phyloP scores from a whole-genome alignment of 2,329 filamentous ascomycete genomes.

The Ramularia collo-cygni region DNA sequence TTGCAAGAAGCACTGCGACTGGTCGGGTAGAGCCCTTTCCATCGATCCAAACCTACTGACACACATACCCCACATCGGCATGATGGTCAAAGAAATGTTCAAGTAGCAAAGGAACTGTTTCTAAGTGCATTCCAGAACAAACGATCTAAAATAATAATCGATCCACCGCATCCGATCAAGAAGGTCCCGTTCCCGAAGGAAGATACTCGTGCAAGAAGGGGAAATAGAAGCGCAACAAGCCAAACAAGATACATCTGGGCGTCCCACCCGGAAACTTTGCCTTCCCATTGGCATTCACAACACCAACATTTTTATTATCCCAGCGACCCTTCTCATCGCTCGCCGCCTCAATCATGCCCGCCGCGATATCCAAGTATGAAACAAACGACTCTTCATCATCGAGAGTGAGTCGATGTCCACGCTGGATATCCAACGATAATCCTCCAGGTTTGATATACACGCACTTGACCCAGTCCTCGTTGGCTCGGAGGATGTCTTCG shows the following conservation, averaged over 20 bases:
- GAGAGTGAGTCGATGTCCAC: constrained; percentile 38
- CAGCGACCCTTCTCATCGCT: constrained; percentile 4
- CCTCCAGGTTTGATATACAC: constrained; percentile 41
- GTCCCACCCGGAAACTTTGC: constrained; percentile 33
- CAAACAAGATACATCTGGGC: constrained; percentile 3
- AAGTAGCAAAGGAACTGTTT: too few relatives aligned
- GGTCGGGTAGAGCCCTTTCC: too few relatives aligned
- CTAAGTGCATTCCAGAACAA: too few relatives aligned
- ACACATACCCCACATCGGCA: too few relatives aligned
- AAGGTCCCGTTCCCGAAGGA: neutral
- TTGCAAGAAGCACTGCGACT: too few relatives aligned
- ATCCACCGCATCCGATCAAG: too few relatives aligned
- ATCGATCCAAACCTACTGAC: too few relatives aligned
- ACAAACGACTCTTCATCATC: constrained; percentile 35
- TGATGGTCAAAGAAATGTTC: too few relatives aligned
- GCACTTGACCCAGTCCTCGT: constrained; percentile 33
- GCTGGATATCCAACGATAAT: constrained; percentile 31
- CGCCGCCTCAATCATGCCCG: constrained; percentile 44
- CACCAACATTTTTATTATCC: constrained; percentile 20
- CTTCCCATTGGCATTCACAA: constrained; percentile 26
- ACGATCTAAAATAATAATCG: too few relatives aligned
- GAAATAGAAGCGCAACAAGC: constrained; percentile 6
- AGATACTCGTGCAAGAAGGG: constrained; percentile 6
- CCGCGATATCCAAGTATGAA: constrained; percentile 40
- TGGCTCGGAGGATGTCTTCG: constrained; percentile 33